Conservation (phyloP, 805 yeast species). For the Saccharomycopsis babjevae region DNA sequence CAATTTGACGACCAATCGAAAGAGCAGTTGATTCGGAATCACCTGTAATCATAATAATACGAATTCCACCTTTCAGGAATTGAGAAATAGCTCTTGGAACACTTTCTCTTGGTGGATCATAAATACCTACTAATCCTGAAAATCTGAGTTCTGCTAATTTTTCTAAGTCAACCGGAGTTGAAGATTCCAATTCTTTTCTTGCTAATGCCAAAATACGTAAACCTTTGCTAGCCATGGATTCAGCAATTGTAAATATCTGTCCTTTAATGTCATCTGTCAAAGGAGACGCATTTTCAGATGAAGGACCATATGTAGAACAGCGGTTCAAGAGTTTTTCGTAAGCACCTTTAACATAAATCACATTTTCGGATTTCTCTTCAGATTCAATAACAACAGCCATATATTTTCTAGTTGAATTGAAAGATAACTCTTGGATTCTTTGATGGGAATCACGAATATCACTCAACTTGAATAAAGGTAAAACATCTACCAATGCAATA, state of each 20-base stretch:
- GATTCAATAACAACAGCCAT: slow-evolving; percentile 72
- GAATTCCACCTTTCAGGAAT: slow-evolving; percentile 86
- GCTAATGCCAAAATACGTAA: slow-evolving; percentile 81
- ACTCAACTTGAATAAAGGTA: slow-evolving; percentile 57
- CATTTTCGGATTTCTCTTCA: slow-evolving; percentile 47
- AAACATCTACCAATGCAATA: slow-evolving; percentile 73
- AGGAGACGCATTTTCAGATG: slow-evolving; percentile 40
- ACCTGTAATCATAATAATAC: slow-evolving; percentile 97
- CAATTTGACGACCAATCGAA: slow-evolving; percentile 80
- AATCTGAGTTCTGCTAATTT: slow-evolving; percentile 54
- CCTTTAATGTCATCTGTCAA: slow-evolving; percentile 21
- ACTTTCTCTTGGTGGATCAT: slow-evolving; percentile 93
- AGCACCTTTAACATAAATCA: slow-evolving; percentile 83
- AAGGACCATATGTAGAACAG: slow-evolving; percentile 43
- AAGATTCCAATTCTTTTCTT: slow-evolving; percentile 27
- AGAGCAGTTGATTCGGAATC: slow-evolving; percentile 82
- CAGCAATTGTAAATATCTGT: slow-evolving; percentile 47
- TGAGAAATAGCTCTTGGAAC: slow-evolving; percentile 67
- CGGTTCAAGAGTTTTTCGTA: slow-evolving; percentile 55
- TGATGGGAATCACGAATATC: slow-evolving; percentile 55
- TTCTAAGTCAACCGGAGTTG: background rate
- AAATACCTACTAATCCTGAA: slow-evolving; percentile 88
- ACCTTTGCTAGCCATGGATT: slow-evolving; percentile 67
- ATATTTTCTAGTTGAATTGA: slow-evolving; percentile 73
- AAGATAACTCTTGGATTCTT: slow-evolving; percentile 69